Percentiles rank a stretch among this genome's conserved stretches.
Conservation (phyloP, 192 early-diverging fungal genomes). For the Coemansia sp. region DNA sequence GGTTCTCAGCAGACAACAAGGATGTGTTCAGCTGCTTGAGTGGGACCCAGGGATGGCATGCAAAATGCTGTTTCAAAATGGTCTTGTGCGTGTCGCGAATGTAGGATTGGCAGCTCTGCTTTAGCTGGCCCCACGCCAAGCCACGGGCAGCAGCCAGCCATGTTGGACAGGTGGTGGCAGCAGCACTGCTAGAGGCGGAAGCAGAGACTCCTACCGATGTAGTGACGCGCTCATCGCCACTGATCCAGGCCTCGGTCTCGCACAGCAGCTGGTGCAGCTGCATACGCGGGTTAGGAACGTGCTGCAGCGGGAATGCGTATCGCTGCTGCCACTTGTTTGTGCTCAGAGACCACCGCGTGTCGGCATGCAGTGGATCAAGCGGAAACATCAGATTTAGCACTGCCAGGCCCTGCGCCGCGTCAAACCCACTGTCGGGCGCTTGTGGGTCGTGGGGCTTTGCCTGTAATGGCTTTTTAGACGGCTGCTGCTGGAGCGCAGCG, state of each 20-base stretch:
- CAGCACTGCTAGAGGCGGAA: too few species aligned
- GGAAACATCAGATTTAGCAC: slow-evolving; percentile 52
- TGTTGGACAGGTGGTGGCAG: slow-evolving; percentile 23
- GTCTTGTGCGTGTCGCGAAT: slow-evolving; percentile 27
- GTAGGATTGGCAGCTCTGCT: slow-evolving; percentile 36
- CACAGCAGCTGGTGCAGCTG: slow-evolving; percentile 41
- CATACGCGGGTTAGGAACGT: slow-evolving; percentile 38
- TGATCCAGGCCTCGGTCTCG: slow-evolving; percentile 45
- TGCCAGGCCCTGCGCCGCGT: slow-evolving; percentile 27
- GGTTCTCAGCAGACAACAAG: not conserved
- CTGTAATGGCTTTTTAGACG: too few species aligned
- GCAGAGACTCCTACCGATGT: not conserved
- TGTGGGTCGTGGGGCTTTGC: too few species aligned
- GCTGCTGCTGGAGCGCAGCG: not conserved
- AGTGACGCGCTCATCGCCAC: slow-evolving; percentile 20
- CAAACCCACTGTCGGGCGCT: not conserved
- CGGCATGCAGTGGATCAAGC: slow-evolving; percentile 12
- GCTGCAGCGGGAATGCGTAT: slow-evolving; percentile 39
- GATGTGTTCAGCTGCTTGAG: too few species aligned
- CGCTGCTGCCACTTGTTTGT: slow-evolving; percentile 12
- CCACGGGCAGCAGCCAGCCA: slow-evolving; percentile 34
- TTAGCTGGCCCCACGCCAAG: slow-evolving; percentile 41
- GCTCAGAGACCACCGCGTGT: slow-evolving; percentile 2
- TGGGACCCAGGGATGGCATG: slow-evolving; percentile 27
- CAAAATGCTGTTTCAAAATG: slow-evolving; percentile 23